Evolutionary conservation across 768 basidiomycete genomes (phyloP), one percentile per base, ranked within the genome.

Genomic region (Suillus alpinus): DNA sequence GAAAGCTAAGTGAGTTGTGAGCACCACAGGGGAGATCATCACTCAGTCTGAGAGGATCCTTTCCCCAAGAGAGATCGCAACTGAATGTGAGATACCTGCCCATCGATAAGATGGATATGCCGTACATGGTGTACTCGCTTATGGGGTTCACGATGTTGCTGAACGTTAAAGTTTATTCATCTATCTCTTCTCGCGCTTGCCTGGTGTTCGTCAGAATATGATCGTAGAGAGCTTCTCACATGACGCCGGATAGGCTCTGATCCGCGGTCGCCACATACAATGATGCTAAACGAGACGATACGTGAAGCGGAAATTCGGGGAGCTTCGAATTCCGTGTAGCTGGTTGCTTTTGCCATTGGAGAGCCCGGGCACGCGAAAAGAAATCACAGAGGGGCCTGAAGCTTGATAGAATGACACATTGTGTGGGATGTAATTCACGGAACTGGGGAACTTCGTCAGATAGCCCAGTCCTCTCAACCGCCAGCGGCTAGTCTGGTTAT

Each of bases 81-180:
- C 37, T 26, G 53, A 39, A 39, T 55, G 53, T 55, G 53, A 26
- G 53, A 55, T 50, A 37, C 52, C 34, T 52, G 23, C 23, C 26
- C 52, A 55, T 55, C 52, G 53, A 55, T 55, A 55, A 55, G 53
- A 55, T 39, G 14, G 9, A 18, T 1, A 26, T 55, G 53, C 37
- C 53, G 53, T 55, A 55, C 23, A 39, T 9, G 34, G 34, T 16
- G 34, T 9, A 36, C 34, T 23, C 51, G 20, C 13, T 29, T 43
- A 20, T 20, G 41, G 41, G 6, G 20, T 44, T 50, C 5, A 1
- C 5, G 18, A n/a, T n/a, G 29, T 3, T 29, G 47, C 5, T 5
- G 47, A 29, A 49, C 3, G 29, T 50, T 50, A 50, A 50, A 31
- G 29, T 50, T 50, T 32, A n/a, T n/a, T 32, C 49, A 18, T 50